These are phyloP conservation scores for Porogramme epimiltina DNA, from an alignment of 1,284 basidiomycete species.

Conservation along the genomic window DNA sequence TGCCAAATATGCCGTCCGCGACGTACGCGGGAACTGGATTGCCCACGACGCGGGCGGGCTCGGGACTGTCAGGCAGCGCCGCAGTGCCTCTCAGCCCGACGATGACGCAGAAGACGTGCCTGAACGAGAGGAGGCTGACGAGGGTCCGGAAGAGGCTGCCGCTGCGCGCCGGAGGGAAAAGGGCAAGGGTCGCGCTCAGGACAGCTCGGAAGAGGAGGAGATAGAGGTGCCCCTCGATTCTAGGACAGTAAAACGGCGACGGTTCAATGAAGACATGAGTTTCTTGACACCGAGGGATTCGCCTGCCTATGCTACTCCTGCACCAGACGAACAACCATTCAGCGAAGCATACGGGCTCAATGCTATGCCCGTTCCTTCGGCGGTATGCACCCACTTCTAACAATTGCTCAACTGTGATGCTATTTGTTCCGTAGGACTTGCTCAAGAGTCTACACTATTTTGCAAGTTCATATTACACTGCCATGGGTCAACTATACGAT, in stretches of 20 bases:
- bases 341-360: background rate
- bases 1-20: conserved; percentile 26
- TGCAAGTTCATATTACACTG: conserved; percentile 61
- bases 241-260: conserved; percentile 39
- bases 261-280: conserved; percentile 40
- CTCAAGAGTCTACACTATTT: conserved; percentile 72
- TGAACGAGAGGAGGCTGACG: conserved; percentile 25
- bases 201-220: conserved; percentile 19
- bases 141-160: background rate
- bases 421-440: conserved; percentile 51
- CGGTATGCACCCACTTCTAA: conserved; percentile 38
- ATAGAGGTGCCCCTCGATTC: conserved; percentile 11
- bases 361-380: conserved; percentile 41
- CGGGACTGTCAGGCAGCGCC: conserved; percentile 31
- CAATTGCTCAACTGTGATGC: background rate
- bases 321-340: no score
- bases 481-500: conserved; percentile 59
- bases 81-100: conserved; percentile 6
- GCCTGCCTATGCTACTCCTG: no score
- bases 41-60: conserved; percentile 37
- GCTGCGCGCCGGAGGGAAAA: conserved; percentile 18
- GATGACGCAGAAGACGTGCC: conserved; percentile 14
- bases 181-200: conserved; percentile 29
- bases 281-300: conserved; percentile 29
- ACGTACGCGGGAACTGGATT: conserved; percentile 37